A percentile compares a stretch with the other conserved stretches of the same genome.
These are phyloP conservation scores for Delphinella strobiligena DNA, from an alignment of 2,329 filamentous ascomycete species.

Conservation along the genomic window DNA sequence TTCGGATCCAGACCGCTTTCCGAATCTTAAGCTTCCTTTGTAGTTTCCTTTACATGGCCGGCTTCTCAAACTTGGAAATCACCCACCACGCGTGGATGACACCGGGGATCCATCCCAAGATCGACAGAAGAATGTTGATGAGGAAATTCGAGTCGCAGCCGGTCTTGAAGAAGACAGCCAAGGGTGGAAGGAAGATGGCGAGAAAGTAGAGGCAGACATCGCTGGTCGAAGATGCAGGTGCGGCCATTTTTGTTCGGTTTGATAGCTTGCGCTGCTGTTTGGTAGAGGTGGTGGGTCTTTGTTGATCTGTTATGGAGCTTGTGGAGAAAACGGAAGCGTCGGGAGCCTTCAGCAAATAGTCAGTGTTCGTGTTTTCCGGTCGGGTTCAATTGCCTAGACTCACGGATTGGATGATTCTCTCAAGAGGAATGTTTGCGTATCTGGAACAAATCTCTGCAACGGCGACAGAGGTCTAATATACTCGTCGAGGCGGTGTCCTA, in stretches of 20 bases:
- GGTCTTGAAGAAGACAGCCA: slow-evolving; percentile 8
- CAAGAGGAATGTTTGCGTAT: not conserved
- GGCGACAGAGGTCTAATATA: not conserved
- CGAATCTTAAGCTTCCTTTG: too few species aligned
- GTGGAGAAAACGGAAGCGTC: not conserved
- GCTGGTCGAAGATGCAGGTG: not conserved
- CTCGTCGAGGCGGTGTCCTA: not conserved
- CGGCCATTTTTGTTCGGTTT: not conserved
- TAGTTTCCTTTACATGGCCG: too few species aligned
- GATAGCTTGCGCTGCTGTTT: too few species aligned
- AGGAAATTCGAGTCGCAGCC: slow-evolving; percentile 7
- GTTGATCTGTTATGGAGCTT: not conserved
- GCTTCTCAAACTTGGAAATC: slow-evolving; percentile 2
- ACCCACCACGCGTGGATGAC: slow-evolving; percentile 10
- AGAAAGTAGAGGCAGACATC: slow-evolving; percentile 9
- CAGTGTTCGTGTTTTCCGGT: not conserved
- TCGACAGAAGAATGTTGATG: slow-evolving; percentile 7
- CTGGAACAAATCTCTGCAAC: not conserved
- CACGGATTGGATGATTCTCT: too few species aligned
- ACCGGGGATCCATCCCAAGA: slow-evolving; percentile 10
- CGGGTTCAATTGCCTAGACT: not conserved
- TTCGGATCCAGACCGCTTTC: too few species aligned
- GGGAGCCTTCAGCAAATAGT: not conserved
- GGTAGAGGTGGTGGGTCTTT: too few species aligned
- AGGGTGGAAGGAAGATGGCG: slow-evolving; percentile 10